A percentile compares a stretch with the other conserved stretches of the same genome.
These are phyloP conservation scores for Neopestalotiopsis sp. DNA, from an alignment of 2,329 filamentous ascomycete genomes.

Conservation along the genomic window DNA sequence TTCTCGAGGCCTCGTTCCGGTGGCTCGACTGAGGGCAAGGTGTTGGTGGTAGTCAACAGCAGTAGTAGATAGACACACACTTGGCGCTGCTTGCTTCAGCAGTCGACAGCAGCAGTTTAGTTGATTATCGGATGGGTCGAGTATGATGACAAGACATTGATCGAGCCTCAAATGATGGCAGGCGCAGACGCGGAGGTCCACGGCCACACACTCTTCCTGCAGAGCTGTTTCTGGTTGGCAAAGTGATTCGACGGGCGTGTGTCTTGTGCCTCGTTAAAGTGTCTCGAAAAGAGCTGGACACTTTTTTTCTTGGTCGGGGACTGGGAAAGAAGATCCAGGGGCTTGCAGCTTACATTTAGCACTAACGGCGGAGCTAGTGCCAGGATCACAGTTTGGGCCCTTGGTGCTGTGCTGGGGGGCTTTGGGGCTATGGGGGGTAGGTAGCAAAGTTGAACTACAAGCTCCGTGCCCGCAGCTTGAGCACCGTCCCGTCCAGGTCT, in stretches of 20 bases:
- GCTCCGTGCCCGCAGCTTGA: background rate
- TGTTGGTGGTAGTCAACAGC: background rate
- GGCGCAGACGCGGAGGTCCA: slow-evolving; percentile 18
- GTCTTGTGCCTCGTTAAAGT: background rate
- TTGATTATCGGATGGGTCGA: background rate
- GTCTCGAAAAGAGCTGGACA: slow-evolving; percentile 1
- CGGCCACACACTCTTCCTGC: slow-evolving; percentile 2
- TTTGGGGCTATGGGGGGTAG: too few relatives aligned
- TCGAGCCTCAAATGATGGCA: slow-evolving; percentile 5
- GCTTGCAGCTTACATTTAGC: slow-evolving; percentile 6
- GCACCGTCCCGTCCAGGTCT: background rate
- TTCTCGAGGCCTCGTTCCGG: background rate
- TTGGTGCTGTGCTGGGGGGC: too few relatives aligned
- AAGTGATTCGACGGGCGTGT: background rate
- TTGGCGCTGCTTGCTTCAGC: background rate
- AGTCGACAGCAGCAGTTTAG: background rate
- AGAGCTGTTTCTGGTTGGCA: slow-evolving; percentile 1
- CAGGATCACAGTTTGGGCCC: slow-evolving; percentile 4
- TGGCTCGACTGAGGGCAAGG: background rate
- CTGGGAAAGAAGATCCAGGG: slow-evolving; percentile 10
- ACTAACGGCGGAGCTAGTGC: slow-evolving; percentile 11
- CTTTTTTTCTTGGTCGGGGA: slow-evolving; percentile 11
- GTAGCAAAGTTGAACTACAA: background rate
- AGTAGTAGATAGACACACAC: too few relatives aligned
- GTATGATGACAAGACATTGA: slow-evolving; percentile 4